Evolutionary conservation across 345 rosid species (phyloP), one percentile per base, ranked within the genome.

Genomic region (Cardamine chenopodiifolia): DNA sequence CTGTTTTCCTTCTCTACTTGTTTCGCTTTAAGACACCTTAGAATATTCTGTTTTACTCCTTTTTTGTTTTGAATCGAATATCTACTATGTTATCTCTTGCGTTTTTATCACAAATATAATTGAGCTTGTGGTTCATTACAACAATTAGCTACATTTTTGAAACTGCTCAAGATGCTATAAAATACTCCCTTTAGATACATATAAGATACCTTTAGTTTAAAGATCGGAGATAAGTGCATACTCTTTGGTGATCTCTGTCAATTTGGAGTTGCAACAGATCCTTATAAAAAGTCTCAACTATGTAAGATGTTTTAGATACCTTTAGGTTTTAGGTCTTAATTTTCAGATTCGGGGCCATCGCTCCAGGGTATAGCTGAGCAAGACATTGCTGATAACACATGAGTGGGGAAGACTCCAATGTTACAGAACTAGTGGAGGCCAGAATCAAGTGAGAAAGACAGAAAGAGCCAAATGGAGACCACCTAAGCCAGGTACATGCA

Each of bases 1-100:
- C 69, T 65, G 72, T 68, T 65, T 79, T 23, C 50, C 70, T 56
- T 48, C 14, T 61, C 68, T n/a, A 34, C 31, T 55, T 29, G 74
- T 59, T 52, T 56, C 61, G 56, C 69, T 62, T 39, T 32, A 11
- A 73, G 49, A 70, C 66, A 0, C n/a, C 12, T 76, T 76, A 76
- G 80, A 45, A 20, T 60, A 39, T 63, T 44, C 13, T 79, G 58
- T 71, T 73, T 49, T 50, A 80, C 54, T 32, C 62, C 66, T 19
- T 49, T 66, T 59, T 61, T 14, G 40, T 79, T 65, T 57, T 71
- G 32, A 68, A 70, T 70, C 53, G 23, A 76, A 44, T 34, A 55
- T 42, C 70, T 68, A 47, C 18, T 34, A 72, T 58, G 15, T 62
- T 11, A 47, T 18, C 42, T 3, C 19, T 12, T 56, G 6, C 25